Evolutionary conservation across 2,329 filamentous ascomycete genomes (phyloP).

Genomic region (Pseudogymnoascus sp.): DNA sequence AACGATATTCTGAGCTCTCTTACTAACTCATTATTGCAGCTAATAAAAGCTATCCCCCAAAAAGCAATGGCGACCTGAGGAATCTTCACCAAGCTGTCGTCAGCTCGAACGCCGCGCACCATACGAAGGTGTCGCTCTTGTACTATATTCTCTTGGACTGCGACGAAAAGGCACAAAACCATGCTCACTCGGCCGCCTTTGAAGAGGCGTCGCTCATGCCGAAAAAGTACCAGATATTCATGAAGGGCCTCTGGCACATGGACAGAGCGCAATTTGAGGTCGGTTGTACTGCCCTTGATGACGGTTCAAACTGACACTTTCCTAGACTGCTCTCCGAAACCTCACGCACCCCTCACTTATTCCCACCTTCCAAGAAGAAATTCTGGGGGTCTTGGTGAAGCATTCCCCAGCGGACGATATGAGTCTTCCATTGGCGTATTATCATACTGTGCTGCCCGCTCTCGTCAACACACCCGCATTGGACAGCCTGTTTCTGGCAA

Average conservation of each 20-base stretch:
- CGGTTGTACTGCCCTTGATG: slow-evolving; percentile 14
- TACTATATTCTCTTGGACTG: slow-evolving; percentile 79
- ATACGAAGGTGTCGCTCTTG: slow-evolving; percentile 74
- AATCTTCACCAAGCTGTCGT: slow-evolving; percentile 64
- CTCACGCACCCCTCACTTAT: slow-evolving; percentile 72
- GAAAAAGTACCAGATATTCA: slow-evolving; percentile 68
- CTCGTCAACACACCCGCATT: slow-evolving; percentile 56
- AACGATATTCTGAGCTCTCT: not conserved
- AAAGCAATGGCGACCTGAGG: slow-evolving; percentile 57
- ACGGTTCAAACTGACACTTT: slow-evolving; percentile 20
- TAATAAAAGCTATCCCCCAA: slow-evolving; percentile 66
- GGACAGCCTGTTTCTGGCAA: slow-evolving; percentile 59
- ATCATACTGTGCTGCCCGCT: slow-evolving; percentile 64
- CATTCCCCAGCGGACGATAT: slow-evolving; percentile 52
- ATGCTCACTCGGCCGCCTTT: slow-evolving; percentile 46
- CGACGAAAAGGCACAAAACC: slow-evolving; percentile 42
- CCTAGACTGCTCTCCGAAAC: slow-evolving; percentile 61
- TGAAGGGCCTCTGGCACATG: slow-evolving; percentile 74
- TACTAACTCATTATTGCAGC: slow-evolving; percentile 26
- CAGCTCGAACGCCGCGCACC: slow-evolving; percentile 53
- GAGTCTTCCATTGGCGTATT: slow-evolving; percentile 66
- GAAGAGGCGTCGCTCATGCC: slow-evolving; percentile 58
- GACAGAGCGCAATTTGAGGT: slow-evolving; percentile 64
- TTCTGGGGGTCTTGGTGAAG: slow-evolving; percentile 60
- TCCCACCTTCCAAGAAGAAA: slow-evolving; percentile 76